These are phyloP conservation scores for Eucalyptus viminalis DNA, from an alignment of 345 rosid species.

Conservation along the genomic window DNA sequence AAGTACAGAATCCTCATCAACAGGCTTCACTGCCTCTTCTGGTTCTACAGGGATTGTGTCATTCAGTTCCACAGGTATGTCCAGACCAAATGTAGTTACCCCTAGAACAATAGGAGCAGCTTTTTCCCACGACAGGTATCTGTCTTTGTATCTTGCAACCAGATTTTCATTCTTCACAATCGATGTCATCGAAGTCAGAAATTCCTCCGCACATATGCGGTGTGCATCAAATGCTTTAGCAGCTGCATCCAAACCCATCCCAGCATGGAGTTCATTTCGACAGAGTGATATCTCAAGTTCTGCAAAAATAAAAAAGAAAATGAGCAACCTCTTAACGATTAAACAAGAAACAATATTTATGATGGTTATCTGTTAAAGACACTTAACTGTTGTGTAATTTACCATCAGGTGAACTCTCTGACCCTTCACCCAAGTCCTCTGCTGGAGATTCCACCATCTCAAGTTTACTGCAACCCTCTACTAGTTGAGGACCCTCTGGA, in stretches of 20 bases:
- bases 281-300: conserved; percentile 85
- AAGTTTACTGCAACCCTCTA: conserved; percentile 11
- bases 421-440: conserved; percentile 12
- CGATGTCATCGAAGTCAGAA: conserved; percentile 33
- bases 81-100: conserved; percentile 55
- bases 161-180: conserved; percentile 60
- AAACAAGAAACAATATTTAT: neutral
- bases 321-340: conserved; percentile 1
- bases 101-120: conserved; percentile 81
- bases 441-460: conserved; percentile 18
- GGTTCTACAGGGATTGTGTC: conserved; percentile 55
- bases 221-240: conserved; percentile 62
- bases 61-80: conserved; percentile 46
- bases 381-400: neutral
- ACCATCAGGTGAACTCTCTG: neutral
- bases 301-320: conserved; percentile 12
- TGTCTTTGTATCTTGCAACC: conserved; percentile 40
- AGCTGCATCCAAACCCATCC: conserved; percentile 76
- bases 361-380: neutral
- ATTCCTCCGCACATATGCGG: conserved; percentile 52
- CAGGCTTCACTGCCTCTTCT: conserved; percentile 18
- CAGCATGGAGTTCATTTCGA: conserved; percentile 52
- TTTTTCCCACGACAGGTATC: conserved; percentile 65
- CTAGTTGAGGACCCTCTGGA: neutral
- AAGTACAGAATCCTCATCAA: conserved; percentile 21